Conservation (phyloP, 192 early-diverging fungal species). For the Chytriomyces confervae region DNA sequence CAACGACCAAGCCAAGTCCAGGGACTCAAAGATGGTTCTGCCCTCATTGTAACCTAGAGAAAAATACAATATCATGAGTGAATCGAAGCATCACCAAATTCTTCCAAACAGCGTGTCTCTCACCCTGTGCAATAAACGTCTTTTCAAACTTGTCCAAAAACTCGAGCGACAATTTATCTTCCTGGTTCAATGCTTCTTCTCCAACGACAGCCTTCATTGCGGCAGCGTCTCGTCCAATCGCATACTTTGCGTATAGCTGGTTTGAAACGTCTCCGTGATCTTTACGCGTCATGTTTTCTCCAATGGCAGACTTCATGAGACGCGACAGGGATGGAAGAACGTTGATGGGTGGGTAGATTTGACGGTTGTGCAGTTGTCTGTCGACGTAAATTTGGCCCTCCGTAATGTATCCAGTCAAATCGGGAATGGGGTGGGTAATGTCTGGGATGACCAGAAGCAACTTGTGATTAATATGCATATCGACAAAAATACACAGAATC, state of each 20-base stretch:
- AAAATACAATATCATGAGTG: neutral
- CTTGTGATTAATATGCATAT: neutral
- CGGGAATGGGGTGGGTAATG: constrained; percentile 99
- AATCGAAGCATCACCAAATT: neutral
- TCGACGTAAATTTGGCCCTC: constrained; percentile 99
- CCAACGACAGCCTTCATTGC: constrained; percentile 99
- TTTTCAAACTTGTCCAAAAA: constrained; percentile 99
- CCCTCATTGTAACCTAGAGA: constrained; percentile 84
- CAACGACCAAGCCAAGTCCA: constrained; percentile 98
- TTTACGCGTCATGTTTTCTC: constrained; percentile 95
- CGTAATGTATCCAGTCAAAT: constrained; percentile 99
- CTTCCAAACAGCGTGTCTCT: neutral
- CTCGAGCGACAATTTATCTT: constrained; percentile 96
- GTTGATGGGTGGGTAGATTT: constrained; percentile 99
- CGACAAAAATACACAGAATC: neutral
- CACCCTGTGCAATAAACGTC: constrained; percentile 93
- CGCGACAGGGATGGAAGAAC: constrained; percentile 98
- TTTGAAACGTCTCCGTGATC: constrained; percentile 99
- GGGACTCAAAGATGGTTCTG: constrained; percentile 93
- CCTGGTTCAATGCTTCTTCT: constrained; percentile 97
- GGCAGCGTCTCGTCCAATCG: constrained; percentile 97
- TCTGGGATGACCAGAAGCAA: constrained; percentile 49
- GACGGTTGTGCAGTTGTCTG: constrained; percentile 97
- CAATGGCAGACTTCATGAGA: constrained; percentile 99
- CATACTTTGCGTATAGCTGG: constrained; percentile 99